phyloP scores from a whole-genome alignment of 768 basidiomycete genomes.

The Kwoniella heveanensis region DNA sequence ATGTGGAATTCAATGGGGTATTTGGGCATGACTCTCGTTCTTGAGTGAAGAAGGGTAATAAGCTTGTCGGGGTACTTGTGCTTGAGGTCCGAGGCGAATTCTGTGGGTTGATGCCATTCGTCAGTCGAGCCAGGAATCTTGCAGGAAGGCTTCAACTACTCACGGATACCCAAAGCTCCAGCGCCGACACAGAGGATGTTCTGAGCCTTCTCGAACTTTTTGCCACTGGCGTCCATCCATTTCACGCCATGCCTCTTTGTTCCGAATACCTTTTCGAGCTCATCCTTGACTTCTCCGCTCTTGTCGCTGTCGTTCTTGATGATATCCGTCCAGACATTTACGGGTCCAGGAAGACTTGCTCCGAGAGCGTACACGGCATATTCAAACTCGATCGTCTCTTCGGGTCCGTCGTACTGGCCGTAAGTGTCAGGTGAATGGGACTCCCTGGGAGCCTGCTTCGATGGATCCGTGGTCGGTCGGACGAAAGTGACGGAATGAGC shows the following conservation, averaged over 20 bases:
- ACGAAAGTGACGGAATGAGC: constrained; percentile 38
- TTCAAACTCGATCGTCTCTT: constrained; percentile 51
- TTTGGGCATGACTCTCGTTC: constrained; percentile 53
- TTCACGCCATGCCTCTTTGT: constrained; percentile 52
- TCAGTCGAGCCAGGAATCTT: too few species aligned
- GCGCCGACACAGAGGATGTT: constrained; percentile 57
- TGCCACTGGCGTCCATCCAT: constrained; percentile 51
- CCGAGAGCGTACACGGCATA: constrained; percentile 55
- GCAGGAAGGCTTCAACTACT: constrained; percentile 36
- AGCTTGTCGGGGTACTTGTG: constrained; percentile 53
- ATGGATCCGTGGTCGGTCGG: constrained; percentile 14
- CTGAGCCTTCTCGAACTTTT: constrained; percentile 43
- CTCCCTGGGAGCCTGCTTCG: constrained; percentile 9
- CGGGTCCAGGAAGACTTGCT: constrained; percentile 49
- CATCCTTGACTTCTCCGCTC: constrained; percentile 15
- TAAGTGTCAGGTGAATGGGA: constrained; percentile 14
- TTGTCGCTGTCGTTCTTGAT: constrained; percentile 11
- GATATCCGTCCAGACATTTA: constrained; percentile 49
- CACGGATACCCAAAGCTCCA: constrained; percentile 57
- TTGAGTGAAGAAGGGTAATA: constrained; percentile 57
- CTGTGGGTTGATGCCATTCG: constrained; percentile 12
- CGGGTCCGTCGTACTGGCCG: constrained; percentile 32
- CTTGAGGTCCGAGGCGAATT: constrained; percentile 57
- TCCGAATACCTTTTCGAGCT: constrained; percentile 30
- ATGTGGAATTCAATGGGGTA: constrained; percentile 55